These are phyloP conservation scores for Sugiyamaella mastotermitis DNA, from an alignment of 805 yeast species.

Conservation along the genomic window DNA sequence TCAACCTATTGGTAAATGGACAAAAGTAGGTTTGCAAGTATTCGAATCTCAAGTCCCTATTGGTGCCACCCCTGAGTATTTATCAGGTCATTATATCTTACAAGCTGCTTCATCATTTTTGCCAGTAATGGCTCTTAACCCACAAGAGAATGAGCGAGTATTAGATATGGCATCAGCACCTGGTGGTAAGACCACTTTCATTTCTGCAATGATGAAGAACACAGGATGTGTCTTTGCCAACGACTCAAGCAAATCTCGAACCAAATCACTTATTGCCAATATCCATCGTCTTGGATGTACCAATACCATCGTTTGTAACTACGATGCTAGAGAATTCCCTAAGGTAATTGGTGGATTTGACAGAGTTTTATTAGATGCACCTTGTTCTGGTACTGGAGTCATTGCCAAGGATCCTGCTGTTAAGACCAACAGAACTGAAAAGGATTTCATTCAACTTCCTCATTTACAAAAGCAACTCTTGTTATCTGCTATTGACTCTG, in stretches of 20 bases:
- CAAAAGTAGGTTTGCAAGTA: conserved; percentile 94
- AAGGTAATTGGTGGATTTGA: conserved; percentile 98
- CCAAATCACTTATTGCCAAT: conserved; percentile 93
- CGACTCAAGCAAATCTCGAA: conserved; percentile 94
- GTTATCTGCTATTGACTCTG: conserved; percentile 94
- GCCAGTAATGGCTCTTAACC: conserved; percentile 96
- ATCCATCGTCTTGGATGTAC: conserved; percentile 96
- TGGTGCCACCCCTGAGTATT: conserved; percentile 98
- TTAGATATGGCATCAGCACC: conserved; percentile 99
- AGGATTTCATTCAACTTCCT: conserved; percentile 94
- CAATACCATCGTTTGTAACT: conserved; percentile 92
- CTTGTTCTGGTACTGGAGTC: conserved; percentile 99
- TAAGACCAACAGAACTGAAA: conserved; percentile 87
- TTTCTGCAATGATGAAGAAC: conserved; percentile 94
- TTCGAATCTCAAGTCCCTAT: conserved; percentile 99
- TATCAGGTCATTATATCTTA: conserved; percentile 94
- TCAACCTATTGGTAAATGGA: conserved; percentile 97
- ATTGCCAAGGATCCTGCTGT: conserved; percentile 96
- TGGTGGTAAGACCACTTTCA: conserved; percentile 96
- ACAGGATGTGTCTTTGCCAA: conserved; percentile 97
- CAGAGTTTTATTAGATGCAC: conserved; percentile 92
- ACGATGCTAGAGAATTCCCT: conserved; percentile 98
- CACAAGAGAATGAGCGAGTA: conserved; percentile 94
- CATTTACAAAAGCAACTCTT: conserved; percentile 92
- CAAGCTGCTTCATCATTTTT: conserved; percentile 98